Percentiles rank a stretch among this genome's conserved stretches.
Evolutionary conservation across 2,329 filamentous ascomycete species (phyloP).

Genomic region (Stemphylium lycopersici): DNA sequence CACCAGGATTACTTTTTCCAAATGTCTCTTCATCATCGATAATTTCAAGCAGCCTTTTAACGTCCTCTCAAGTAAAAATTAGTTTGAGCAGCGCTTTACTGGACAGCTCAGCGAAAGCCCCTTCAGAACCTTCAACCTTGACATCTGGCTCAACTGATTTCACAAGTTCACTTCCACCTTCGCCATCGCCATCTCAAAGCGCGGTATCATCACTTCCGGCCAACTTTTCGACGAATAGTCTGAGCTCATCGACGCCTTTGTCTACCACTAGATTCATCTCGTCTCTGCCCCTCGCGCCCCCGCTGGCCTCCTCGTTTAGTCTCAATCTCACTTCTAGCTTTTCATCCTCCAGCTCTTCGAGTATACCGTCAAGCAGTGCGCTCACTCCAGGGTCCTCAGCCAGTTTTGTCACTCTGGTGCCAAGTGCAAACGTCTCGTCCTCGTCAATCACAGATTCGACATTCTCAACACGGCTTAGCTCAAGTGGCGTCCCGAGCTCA

Average conservation of each 20-base stretch:
- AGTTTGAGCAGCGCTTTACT: neutral
- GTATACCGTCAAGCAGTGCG: neutral
- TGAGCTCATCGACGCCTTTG: neutral
- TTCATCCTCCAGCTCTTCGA: neutral
- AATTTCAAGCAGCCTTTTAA: neutral
- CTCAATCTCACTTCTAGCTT: neutral
- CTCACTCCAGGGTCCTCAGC: neutral
- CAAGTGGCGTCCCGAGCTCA: neutral
- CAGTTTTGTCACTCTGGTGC: neutral
- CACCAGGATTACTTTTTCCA: neutral
- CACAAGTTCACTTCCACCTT: neutral
- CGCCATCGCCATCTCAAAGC: neutral
- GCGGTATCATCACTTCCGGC: neutral
- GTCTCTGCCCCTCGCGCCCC: rapidly evolving
- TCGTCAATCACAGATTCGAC: neutral
- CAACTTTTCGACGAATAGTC: neutral
- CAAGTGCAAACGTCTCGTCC: neutral
- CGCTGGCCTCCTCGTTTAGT: neutral
- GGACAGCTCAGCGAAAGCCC: neutral
- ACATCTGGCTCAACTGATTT: neutral
- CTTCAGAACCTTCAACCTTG: neutral
- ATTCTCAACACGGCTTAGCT: neutral
- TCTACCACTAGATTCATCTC: neutral
- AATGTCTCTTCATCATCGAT: neutral
- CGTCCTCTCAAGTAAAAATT: neutral